Base-by-base conservation (phyloP, 2,329 filamentous ascomycete genomes). In the Colletotrichum zoysiae region DNA sequence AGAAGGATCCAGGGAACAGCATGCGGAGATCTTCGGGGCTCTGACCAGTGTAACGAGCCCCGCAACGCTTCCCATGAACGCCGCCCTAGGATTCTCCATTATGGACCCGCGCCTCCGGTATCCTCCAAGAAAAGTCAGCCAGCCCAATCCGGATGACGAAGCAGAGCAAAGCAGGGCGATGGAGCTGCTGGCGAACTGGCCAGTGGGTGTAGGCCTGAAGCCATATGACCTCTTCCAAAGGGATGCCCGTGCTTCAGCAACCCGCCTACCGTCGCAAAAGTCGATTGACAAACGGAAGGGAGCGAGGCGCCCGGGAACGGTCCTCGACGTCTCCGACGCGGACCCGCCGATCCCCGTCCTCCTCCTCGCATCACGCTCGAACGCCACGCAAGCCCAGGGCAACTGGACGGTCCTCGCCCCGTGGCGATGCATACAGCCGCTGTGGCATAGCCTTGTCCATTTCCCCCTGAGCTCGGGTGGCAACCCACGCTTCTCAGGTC, bases 391-490 rank as follows among this genome's bases (percentile, higher is more conserved):
- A 58, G 83, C 85, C 1, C 90, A 92, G 59, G 92, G 92, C 0
- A 91, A 87, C 0, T 98, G 95, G 94, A 96, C 91, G 0, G 79
- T 98, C 1, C 85, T 98, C 33, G 87, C 96, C 3, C 96, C 96
- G 0, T 98, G 95, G 94, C 95, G 93, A 78, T 97, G 93, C 76
- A 92, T 98, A 46, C 85, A 90, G 46, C 90, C 94, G 0, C 86
- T 98, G 42, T 99, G 96, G 96, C 92, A 95, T 76, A 91, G 90
- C 58, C 82, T 98, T 18, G 92, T 97, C 82, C 94, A 94, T 78
- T 94, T 91, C 71, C 93, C 94, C 0, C 85, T 97, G 0, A 92
- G 91, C 0, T 92, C 91, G 1, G 95, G 95, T 9, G 91, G 92
- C 0, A 97, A 94, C 71, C 92, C 94, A 1, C 87, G 92, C 33